phyloP scores from a whole-genome alignment of 2,329 filamentous ascomycete species.

The Coniochaeta sp. region DNA sequence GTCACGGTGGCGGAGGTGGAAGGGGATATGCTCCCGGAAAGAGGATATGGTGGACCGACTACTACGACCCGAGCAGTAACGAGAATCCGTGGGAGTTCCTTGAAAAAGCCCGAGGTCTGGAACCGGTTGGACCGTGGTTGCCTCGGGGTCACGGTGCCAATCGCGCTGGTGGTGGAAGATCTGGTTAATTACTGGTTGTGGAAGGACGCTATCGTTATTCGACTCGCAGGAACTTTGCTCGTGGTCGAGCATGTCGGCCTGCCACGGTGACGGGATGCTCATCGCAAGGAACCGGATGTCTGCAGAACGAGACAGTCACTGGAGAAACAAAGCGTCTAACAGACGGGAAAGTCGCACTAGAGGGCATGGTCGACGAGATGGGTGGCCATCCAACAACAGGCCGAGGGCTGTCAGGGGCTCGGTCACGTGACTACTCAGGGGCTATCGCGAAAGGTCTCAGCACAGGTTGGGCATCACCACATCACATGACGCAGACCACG shows the following conservation, averaged over 20 bases:
- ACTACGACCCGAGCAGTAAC: slow-evolving; percentile 63
- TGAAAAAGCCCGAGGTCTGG: slow-evolving; percentile 38
- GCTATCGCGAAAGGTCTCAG: not conserved
- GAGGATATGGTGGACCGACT: slow-evolving; percentile 51
- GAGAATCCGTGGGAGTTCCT: slow-evolving; percentile 64
- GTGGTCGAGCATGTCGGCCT: not conserved
- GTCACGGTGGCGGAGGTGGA: slow-evolving; percentile 10
- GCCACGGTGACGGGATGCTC: not conserved
- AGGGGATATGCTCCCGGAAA: slow-evolving; percentile 20
- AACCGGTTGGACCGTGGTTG: slow-evolving; percentile 38
- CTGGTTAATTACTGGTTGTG: not conserved
- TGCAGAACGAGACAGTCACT: not conserved
- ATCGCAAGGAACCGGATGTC: not conserved
- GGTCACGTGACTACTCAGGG: slow-evolving; percentile 12
- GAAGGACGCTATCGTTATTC: not conserved
- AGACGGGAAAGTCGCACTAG: not conserved
- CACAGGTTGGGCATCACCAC: slow-evolving; percentile 12
- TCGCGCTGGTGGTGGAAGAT: slow-evolving; percentile 19
- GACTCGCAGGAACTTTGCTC: not conserved
- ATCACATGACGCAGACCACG: slow-evolving; percentile 22
- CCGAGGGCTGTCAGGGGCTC: not conserved
- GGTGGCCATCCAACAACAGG: not conserved
- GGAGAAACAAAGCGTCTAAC: not conserved
- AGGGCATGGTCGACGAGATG: not conserved
- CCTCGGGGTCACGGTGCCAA: slow-evolving; percentile 11